Evolutionary conservation across 306 rosid genomes (phyloP).

Genomic region (Parietaria judaica): DNA sequence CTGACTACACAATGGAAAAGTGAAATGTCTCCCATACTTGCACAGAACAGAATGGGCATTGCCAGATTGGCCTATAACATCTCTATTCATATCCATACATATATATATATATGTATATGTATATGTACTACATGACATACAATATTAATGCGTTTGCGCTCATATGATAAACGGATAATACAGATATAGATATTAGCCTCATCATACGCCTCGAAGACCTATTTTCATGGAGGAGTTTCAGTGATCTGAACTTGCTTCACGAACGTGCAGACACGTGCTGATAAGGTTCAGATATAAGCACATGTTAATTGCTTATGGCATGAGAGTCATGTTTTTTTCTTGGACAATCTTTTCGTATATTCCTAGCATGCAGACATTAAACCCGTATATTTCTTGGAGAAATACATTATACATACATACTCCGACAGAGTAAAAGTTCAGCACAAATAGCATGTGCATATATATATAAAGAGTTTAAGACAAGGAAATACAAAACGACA

Average conservation of each 20-base stretch:
- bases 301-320: constrained; percentile 8
- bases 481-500: neutral
- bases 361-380: neutral
- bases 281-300: constrained; percentile 9
- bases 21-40: constrained; percentile 30
- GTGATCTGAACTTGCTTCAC: neutral
- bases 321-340: neutral
- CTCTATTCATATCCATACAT: too few relatives aligned
- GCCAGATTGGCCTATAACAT: neutral
- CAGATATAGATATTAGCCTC: neutral
- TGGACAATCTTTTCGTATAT: neutral
- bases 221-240: constrained; percentile 5
- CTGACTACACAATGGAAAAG: constrained; percentile 32
- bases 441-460: neutral
- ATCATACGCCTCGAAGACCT: constrained; percentile 2
- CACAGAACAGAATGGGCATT: constrained; percentile 34
- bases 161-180: too few relatives aligned
- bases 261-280: constrained; percentile 12
- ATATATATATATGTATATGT: neutral
- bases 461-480: neutral
- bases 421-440: neutral
- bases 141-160: too few relatives aligned
- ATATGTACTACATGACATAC: neutral
- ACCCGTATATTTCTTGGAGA: neutral
- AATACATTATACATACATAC: constrained; percentile 4